Base-by-base conservation (phyloP, 1,284 basidiomycete genomes). In the Anthracocystis panici-leucophaei region DNA sequence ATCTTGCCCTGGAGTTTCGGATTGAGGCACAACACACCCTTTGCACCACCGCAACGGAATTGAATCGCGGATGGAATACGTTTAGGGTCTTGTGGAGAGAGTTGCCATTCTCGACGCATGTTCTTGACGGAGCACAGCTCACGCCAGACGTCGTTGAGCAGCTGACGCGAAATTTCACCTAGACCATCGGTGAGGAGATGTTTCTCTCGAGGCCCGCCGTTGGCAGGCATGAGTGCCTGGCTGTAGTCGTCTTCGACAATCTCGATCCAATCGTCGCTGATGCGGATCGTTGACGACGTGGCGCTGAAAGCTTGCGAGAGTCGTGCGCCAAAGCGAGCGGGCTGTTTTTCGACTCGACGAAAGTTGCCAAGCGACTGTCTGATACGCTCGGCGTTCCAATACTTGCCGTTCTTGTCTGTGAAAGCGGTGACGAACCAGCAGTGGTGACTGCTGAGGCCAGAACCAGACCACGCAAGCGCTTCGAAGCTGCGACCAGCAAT, bases 271-370 rank as follows among this genome's bases (percentile, higher is more conserved):
- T 62, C 54, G 21, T 66, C 52, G 46, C 31, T 41, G 41, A 72
- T 62, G n/a, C 38, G 27, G 53, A 72, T 65, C 31, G 64, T 72
- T 3, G 64, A 61, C 20, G 69, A 66, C 0, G 69, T 72, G 8
- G 69, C 69, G 25, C 69, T 72, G 64, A 72, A 72, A 4, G 69
- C 69, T 40, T 72, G 69, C 21, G 64, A 66, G 5, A 72, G 57
- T 25, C 69, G 49, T 0, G 69, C 69, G 8, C 69, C 69, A n/a
- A 51, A 61, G 20, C 69, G 58, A 29, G 64, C 69, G 2, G 69
- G 69, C 11, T 57, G 57, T 5, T 29, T 23, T 6, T 72, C 64
- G 16, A 72, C 54, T 18, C 49, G 11, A 18, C 50, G 18, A 20
- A 72, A 72, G 41, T 66, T 51, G 40, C 69, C 69, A 2, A 72